phyloP scores from a whole-genome alignment of 2,329 filamentous ascomycete species.

The Hypoxylon rubiginosum region DNA sequence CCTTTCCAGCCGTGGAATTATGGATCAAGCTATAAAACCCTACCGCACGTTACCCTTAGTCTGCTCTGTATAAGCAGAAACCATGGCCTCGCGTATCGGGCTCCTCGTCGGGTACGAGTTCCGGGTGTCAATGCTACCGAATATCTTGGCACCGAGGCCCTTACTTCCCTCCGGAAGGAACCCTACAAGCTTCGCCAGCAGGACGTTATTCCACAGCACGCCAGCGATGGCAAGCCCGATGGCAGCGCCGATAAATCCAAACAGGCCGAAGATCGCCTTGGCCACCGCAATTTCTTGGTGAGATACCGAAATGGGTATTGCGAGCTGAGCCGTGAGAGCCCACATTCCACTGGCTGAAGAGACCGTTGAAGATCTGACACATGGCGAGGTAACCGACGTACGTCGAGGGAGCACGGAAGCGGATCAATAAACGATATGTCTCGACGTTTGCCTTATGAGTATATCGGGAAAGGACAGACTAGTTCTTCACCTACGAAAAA shows the following conservation, averaged over 20 bases:
- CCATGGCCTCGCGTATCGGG: conserved; percentile 67
- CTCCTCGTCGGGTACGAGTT: conserved; percentile 62
- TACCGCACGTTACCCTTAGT: conserved; percentile 55
- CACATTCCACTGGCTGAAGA: too few species aligned
- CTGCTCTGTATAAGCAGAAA: conserved; percentile 63
- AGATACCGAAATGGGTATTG: too few species aligned
- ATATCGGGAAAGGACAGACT: too few species aligned
- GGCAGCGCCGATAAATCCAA: conserved; percentile 67
- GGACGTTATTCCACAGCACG: conserved; percentile 72
- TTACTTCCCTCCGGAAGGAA: conserved; percentile 59
- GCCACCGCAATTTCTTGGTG: too few species aligned
- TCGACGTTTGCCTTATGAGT: too few species aligned
- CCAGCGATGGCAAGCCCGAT: too few species aligned
- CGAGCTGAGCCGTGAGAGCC: too few species aligned
- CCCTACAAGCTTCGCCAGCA: conserved; percentile 52
- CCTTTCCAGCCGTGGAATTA: not conserved
- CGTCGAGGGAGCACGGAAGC: too few species aligned
- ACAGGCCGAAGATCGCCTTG: conserved; percentile 59
- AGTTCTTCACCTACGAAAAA: too few species aligned
- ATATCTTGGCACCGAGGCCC: conserved; percentile 52
- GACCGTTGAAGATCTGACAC: too few species aligned
- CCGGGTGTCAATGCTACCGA: conserved; percentile 65
- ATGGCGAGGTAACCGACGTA: too few species aligned
- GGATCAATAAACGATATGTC: too few species aligned
- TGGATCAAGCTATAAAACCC: not conserved